These are phyloP conservation scores for Chlorociboria aeruginascens DNA, from an alignment of 495 filamentous ascomycete genomes.

Conservation along the genomic window DNA sequence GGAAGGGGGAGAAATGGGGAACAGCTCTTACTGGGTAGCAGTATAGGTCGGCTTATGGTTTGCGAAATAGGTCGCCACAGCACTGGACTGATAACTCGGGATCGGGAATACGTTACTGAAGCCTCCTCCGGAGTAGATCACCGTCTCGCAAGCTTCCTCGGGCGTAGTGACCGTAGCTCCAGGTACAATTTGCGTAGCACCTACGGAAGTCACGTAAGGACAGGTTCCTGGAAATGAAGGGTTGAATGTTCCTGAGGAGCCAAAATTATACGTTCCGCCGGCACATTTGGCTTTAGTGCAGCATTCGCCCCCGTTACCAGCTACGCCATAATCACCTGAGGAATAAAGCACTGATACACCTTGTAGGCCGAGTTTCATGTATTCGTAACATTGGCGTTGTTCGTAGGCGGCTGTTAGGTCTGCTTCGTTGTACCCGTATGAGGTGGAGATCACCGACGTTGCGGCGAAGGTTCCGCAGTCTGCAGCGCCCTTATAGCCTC, in stretches of 20 bases:
- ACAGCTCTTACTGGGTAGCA: slow-evolving; percentile 1
- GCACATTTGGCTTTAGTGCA: slow-evolving; percentile 17
- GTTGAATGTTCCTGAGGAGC: slow-evolving; percentile 20
- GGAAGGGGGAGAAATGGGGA: background rate
- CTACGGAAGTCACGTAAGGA: slow-evolving; percentile 35
- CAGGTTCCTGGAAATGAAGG: slow-evolving; percentile 31
- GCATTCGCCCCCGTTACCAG: slow-evolving; percentile 26
- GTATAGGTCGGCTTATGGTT: slow-evolving; percentile 15
- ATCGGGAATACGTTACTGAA: slow-evolving; percentile 35
- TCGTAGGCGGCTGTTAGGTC: slow-evolving; percentile 25
- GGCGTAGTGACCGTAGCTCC: slow-evolving; percentile 10
- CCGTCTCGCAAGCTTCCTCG: slow-evolving; percentile 15
- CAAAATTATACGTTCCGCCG: slow-evolving; percentile 13
- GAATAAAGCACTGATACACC: slow-evolving; percentile 27
- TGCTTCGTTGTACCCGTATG: slow-evolving; percentile 17
- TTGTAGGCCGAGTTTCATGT: slow-evolving; percentile 31
- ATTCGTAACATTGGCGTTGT: slow-evolving; percentile 15
- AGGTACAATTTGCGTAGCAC: slow-evolving; percentile 26
- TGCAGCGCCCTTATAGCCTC: slow-evolving; percentile 11
- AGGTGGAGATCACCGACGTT: slow-evolving; percentile 12
- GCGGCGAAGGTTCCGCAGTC: slow-evolving; percentile 9
- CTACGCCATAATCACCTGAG: slow-evolving; percentile 28
- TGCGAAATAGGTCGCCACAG: slow-evolving; percentile 10
- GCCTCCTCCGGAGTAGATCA: slow-evolving; percentile 33
- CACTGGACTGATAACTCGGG: slow-evolving; percentile 9